These are phyloP conservation scores for Margaritispora aquatica DNA, from an alignment of 495 filamentous ascomycete species.

Conservation along the genomic window DNA sequence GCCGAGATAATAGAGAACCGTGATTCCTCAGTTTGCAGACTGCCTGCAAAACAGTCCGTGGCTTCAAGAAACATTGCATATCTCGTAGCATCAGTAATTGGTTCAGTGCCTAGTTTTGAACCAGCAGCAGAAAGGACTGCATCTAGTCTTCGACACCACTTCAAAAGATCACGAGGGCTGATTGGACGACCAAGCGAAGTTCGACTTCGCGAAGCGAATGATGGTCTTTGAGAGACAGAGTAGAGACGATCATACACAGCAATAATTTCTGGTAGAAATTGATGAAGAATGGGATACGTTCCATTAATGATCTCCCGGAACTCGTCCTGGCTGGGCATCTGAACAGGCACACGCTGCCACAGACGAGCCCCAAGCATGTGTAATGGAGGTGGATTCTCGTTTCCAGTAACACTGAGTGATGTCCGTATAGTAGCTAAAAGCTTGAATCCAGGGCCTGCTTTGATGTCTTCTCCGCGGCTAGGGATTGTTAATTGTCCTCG, in stretches of 20 bases:
- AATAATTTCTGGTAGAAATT: constrained; percentile 65
- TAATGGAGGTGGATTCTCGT: constrained; percentile 51
- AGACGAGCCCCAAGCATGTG: constrained; percentile 69
- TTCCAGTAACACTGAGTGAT: constrained; percentile 61
- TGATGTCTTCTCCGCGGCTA: constrained; percentile 75
- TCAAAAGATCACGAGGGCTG: constrained; percentile 78
- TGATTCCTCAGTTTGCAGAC: constrained; percentile 59
- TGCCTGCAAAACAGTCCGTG: constrained; percentile 80
- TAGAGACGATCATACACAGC: constrained; percentile 67
- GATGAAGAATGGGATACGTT: constrained; percentile 62
- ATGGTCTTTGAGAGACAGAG: constrained; percentile 40
- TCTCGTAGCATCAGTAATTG: constrained; percentile 62
- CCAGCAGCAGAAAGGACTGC: constrained; percentile 49
- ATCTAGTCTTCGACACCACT: constrained; percentile 76
- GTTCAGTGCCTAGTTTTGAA: constrained; percentile 64
- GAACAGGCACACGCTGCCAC: constrained; percentile 69
- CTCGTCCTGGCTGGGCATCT: constrained; percentile 62
- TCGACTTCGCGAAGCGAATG: constrained; percentile 47
- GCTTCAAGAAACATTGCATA: constrained; percentile 89
- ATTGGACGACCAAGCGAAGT: constrained; percentile 50
- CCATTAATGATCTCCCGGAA: constrained; percentile 64
- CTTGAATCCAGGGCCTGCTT: constrained; percentile 75
- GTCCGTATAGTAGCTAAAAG: constrained; percentile 89
- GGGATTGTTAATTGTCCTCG: constrained; percentile 80
- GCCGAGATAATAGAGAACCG: constrained; percentile 53